Evolutionary conservation across 2,329 filamentous ascomycete genomes (phyloP), one percentile per base, ranked within the genome.

Genomic region (Scedosporium dehoogii): DNA sequence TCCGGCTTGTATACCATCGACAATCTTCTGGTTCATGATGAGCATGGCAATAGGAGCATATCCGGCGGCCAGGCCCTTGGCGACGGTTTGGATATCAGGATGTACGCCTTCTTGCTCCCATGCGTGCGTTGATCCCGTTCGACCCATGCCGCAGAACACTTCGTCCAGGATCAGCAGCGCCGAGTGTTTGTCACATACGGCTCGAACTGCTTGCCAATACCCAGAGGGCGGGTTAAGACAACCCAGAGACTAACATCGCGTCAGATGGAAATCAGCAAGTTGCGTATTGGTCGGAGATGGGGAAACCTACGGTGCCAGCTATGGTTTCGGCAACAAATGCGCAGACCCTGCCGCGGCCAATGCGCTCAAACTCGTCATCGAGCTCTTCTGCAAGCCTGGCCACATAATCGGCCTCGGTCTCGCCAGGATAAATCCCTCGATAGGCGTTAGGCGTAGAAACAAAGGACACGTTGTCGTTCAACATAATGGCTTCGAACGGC

Each of bases 131-230:
- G 75, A 79, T 0, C 85, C 85, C 0, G 79, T 80, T 1, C 85
- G 75, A 1, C 86, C 85, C 72, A 82, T 81, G 2, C 86, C 86
- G 58, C 83, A 87, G 87, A 92, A 90, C 55, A 91, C 80, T 60
- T 93, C 90, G 68, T 94, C 91, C 0, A 93, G 74, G 56, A 93
- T 87, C n/a, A 94, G 77, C 0, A 94, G 80, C 0, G 87, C 85
- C 0, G 87, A 89, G 68, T 93, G 79, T 64, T 83, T 84, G 60
- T 87, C 81, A 70, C 90, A 94, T 1, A 94, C 76, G 1, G 76
- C 75, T 68, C 82, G 82, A 73, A 93, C 84, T 0, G 86, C 88
- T 59, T 78, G 74, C 59, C 92, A 84, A 66, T 94, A 94, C 0
- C 88, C 89, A 0, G 78, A 75, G 0, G 87, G 79, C 0, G 87